Evolutionary conservation across 257 asterid species (phyloP).

Genomic region (Nicotiana obtusifolia): DNA sequence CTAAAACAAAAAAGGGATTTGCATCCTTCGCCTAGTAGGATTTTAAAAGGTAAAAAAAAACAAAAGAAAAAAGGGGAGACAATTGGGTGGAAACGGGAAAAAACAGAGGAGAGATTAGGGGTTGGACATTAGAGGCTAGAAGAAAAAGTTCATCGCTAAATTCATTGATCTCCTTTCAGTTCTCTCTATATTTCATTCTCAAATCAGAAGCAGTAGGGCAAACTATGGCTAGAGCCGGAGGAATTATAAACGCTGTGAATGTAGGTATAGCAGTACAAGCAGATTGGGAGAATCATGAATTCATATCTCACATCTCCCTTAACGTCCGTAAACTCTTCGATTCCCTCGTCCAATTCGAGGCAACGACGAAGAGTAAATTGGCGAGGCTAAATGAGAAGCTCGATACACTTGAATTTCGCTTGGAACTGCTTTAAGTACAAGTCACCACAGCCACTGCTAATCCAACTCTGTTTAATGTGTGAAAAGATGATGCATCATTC

Average conservation of each 20-base stretch:
- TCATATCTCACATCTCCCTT: slow-evolving; percentile 84
- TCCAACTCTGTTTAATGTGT: slow-evolving; percentile 57
- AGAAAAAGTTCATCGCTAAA: no score
- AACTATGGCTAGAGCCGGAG: slow-evolving; percentile 84
- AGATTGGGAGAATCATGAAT: slow-evolving; percentile 94
- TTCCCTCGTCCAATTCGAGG: slow-evolving; percentile 85
- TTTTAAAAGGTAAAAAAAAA: no score
- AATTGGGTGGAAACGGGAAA: no score
- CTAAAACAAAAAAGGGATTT: no score
- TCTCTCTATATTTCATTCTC: background rate
- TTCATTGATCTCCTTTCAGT: background rate
- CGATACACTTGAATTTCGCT: slow-evolving; percentile 71
- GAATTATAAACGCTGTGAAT: slow-evolving; percentile 81
- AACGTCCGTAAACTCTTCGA: slow-evolving; percentile 86
- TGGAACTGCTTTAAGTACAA: slow-evolving; percentile 82
- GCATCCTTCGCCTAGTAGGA: no score
- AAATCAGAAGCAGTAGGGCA: background rate
- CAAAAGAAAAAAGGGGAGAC: no score
- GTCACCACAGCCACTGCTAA: slow-evolving; percentile 77
- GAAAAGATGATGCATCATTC: background rate
- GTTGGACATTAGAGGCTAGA: no score
- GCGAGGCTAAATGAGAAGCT: slow-evolving; percentile 76
- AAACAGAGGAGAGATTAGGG: no score
- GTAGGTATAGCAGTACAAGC: slow-evolving; percentile 98
- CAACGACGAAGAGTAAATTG: slow-evolving; percentile 71